Percentiles rank a stretch among this genome's conserved stretches.
Conservation (phyloP, 257 asterid genomes). For the Gentiana dahurica region DNA sequence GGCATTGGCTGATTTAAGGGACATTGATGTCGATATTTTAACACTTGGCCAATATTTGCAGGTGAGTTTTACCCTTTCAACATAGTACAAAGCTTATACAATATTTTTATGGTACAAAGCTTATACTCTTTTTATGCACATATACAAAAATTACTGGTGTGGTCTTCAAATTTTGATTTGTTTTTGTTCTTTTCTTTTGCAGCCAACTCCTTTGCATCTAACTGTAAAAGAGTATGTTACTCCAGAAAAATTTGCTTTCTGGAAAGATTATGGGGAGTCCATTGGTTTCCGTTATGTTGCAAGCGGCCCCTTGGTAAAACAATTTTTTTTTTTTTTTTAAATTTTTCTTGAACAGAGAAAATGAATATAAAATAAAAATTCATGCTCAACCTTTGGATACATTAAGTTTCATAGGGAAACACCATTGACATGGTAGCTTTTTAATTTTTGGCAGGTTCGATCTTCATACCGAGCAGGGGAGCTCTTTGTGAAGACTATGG, state of each 20-base stretch:
- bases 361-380: no score
- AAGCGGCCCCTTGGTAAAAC: slow-evolving; percentile 78
- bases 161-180: no score
- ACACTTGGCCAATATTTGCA: slow-evolving; percentile 93
- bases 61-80: slow-evolving; percentile 29
- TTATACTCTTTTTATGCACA: no score
- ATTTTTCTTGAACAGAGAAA: no score
- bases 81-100: no score
- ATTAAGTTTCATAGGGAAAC: not conserved
- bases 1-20: slow-evolving; percentile 86
- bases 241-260: slow-evolving; percentile 80
- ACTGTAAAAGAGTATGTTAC: slow-evolving; percentile 81
- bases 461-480: slow-evolving; percentile 97
- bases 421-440: slow-evolving; percentile 3
- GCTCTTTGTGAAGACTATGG: slow-evolving; percentile 86
- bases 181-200: slow-evolving; percentile 20
- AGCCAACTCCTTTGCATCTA: slow-evolving; percentile 98
- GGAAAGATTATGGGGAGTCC: slow-evolving; percentile 98
- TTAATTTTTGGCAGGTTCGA: slow-evolving; percentile 53
- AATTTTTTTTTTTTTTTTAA: no score
- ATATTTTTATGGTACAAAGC: no score
- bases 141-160: no score
- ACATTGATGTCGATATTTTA: slow-evolving; percentile 82
- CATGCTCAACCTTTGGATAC: no score
- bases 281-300: slow-evolving; percentile 96